A percentile compares a stretch with the other conserved stretches of the same genome.
Evolutionary conservation across 352 stramenopile genomes (phyloP).

Genomic region (Phytophthora rubi): DNA sequence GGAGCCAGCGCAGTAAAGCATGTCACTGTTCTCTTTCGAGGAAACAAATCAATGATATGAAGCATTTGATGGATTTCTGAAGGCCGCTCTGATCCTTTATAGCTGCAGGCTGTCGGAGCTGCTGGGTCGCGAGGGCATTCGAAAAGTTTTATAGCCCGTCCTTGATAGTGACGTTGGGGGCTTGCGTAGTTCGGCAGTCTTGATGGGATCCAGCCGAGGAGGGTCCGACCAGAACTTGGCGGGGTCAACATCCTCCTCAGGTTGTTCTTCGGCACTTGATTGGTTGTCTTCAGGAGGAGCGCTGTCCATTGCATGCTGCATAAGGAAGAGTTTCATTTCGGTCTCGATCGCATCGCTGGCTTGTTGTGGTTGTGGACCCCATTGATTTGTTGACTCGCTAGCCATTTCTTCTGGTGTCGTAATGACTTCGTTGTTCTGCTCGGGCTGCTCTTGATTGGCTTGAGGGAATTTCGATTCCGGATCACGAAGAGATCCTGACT

Average conservation of each 20-base stretch:
- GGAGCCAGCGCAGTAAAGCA: not conserved
- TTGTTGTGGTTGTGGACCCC: conserved; percentile 27
- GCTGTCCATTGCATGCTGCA: conserved; percentile 35
- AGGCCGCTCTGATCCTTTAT: not conserved
- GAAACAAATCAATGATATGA: not conserved
- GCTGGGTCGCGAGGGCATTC: conserved; percentile 43
- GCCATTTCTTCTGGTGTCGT: conserved; percentile 6
- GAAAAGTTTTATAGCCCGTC: conserved; percentile 61
- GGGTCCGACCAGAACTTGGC: conserved; percentile 44
- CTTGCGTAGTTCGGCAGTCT: conserved; percentile 55
- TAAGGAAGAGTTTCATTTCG: conserved; percentile 68
- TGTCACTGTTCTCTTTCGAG: not conserved
- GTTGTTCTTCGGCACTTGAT: conserved; percentile 21
- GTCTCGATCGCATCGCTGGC: conserved; percentile 48
- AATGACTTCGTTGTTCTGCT: conserved; percentile 17
- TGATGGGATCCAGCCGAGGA: conserved; percentile 49
- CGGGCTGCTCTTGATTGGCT: not conserved
- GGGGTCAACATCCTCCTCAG: conserved; percentile 23
- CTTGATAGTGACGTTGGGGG: conserved; percentile 53
- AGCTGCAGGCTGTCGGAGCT: conserved; percentile 23
- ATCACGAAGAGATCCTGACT: conserved; percentile 16
- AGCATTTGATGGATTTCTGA: not conserved
- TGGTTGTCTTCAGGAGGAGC: conserved; percentile 11
- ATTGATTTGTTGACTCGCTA: not conserved
- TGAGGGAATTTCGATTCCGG: not conserved